Conservation (phyloP, 2,329 filamentous ascomycete genomes). For the Plenodomus lindquistii region DNA sequence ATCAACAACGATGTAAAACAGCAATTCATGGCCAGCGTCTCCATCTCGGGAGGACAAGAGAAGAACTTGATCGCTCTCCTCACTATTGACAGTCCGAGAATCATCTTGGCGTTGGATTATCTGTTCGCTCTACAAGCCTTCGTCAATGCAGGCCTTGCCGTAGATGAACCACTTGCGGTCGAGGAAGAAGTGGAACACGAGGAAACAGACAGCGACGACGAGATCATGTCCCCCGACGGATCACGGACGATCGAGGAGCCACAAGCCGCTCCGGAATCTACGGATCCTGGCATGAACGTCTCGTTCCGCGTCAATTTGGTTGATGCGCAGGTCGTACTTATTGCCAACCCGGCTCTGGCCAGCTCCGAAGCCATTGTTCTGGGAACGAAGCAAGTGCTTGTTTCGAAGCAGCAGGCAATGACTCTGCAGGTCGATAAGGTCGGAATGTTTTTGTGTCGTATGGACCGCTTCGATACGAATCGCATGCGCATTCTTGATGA, state of each 20-base stretch:
- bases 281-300: constrained; percentile 65
- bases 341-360: constrained; percentile 87
- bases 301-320: constrained; percentile 93
- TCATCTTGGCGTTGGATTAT: constrained; percentile 96
- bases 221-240: constrained; percentile 41
- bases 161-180: constrained; percentile 60
- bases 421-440: constrained; percentile 92
- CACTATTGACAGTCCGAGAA: constrained; percentile 88
- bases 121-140: constrained; percentile 88
- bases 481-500: constrained; percentile 92
- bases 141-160: constrained; percentile 67
- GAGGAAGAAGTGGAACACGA: constrained; percentile 63
- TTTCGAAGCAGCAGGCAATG: constrained; percentile 91
- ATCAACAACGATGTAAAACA: constrained; percentile 90
- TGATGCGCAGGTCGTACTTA: constrained; percentile 93
- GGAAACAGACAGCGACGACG: constrained; percentile 44
- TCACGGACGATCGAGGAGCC: constrained; percentile 24
- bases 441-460: constrained; percentile 97
- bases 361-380: constrained; percentile 96
- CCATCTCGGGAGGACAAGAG: constrained; percentile 83
- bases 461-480: constrained; percentile 95
- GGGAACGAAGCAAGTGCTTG: constrained; percentile 87
- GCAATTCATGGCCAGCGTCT: constrained; percentile 97
- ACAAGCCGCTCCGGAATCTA: constrained; percentile 29
- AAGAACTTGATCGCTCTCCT: constrained; percentile 85